phyloP scores from a whole-genome alignment of 2,329 filamentous ascomycete species.

The Phialocephala sp. region DNA sequence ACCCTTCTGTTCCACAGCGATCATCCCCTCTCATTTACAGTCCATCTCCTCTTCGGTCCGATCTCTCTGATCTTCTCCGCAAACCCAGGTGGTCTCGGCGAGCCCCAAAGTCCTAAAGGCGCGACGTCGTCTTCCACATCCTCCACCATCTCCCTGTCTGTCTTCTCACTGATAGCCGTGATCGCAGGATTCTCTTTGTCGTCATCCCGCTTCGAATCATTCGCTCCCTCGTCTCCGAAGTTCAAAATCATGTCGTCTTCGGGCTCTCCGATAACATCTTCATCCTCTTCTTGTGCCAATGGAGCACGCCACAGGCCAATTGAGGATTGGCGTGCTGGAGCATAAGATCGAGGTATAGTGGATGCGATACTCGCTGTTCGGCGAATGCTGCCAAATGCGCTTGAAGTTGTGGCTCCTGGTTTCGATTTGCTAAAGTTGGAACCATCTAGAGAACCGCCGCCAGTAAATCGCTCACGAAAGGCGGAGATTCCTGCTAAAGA shows the following conservation, averaged over 20 bases:
- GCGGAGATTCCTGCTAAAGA: conserved; percentile 38
- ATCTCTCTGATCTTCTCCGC: conserved; percentile 55
- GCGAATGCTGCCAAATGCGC: conserved; percentile 42
- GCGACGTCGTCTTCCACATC: conserved; percentile 43
- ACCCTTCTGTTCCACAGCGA: background rate
- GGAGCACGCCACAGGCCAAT: conserved; percentile 56
- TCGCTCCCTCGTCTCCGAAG: conserved; percentile 49
- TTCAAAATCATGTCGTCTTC: conserved; percentile 54
- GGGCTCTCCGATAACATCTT: conserved; percentile 44
- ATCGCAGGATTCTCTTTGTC: conserved; percentile 15
- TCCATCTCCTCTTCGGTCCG: conserved; percentile 60
- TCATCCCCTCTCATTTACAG: conserved; percentile 52
- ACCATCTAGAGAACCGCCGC: conserved; percentile 43
- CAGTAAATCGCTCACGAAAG: conserved; percentile 37
- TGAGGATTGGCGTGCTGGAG: conserved; percentile 43
- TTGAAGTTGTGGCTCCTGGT: conserved; percentile 26
- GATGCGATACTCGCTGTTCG: conserved; percentile 40
- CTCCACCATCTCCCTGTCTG: background rate
- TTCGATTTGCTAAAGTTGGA: conserved; percentile 35
- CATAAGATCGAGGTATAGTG: conserved; percentile 32
- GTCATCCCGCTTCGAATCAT: conserved; percentile 6
- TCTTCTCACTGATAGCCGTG: background rate
- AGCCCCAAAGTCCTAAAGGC: conserved; percentile 50
- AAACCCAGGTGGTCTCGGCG: conserved; percentile 53
- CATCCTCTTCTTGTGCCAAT: conserved; percentile 49